Evolutionary conservation across 75 land plant genomes (phyloP), one percentile per base, ranked within the genome.

Genomic region (Selaginella tamariscina): DNA sequence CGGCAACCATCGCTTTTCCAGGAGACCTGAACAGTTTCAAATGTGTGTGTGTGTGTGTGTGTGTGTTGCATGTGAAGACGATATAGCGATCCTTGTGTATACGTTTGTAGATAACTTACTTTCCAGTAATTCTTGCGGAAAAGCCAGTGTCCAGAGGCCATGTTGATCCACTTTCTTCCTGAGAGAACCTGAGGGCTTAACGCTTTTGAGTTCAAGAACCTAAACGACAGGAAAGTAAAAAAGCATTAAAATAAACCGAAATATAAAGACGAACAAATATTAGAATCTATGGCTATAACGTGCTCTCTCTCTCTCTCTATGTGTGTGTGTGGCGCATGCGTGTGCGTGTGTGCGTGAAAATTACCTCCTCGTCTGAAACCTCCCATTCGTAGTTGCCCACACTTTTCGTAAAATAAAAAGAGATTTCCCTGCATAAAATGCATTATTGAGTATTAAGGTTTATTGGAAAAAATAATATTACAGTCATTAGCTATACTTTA

Each of bases 1-100:
- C 75, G 30, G 81, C n/a, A 72, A 94, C 72, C 22, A 31, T 66
- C 57, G 91, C 75, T 78, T 75, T 89, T 15, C 98, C 98, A 21
- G 88, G 81, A 74, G 96, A 83, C 73, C 91, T 91, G 78, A 20
- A n/a, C n/a, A n/a, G n/a, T n/a, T n/a, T n/a, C n/a, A n/a, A n/a
- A n/a, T n/a, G n/a, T n/a, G n/a, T n/a, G n/a, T n/a, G n/a, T n/a
- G n/a, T n/a, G n/a, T n/a, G n/a, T n/a, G n/a, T n/a, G n/a, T n/a
- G n/a, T n/a, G n/a, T n/a, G n/a, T n/a, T n/a, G n/a, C n/a, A n/a
- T n/a, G n/a, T n/a, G n/a, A n/a, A n/a, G n/a, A n/a, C n/a, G n/a
- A n/a, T n/a, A n/a, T n/a, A n/a, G n/a, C n/a, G n/a, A n/a, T n/a
- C n/a, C n/a, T n/a, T n/a, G n/a, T n/a, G n/a, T n/a, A n/a, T n/a